Percentiles rank a stretch among this genome's conserved stretches.
Evolutionary conservation across 2,329 filamentous ascomycete species (phyloP).

Genomic region (Xylaria hypoxylon): DNA sequence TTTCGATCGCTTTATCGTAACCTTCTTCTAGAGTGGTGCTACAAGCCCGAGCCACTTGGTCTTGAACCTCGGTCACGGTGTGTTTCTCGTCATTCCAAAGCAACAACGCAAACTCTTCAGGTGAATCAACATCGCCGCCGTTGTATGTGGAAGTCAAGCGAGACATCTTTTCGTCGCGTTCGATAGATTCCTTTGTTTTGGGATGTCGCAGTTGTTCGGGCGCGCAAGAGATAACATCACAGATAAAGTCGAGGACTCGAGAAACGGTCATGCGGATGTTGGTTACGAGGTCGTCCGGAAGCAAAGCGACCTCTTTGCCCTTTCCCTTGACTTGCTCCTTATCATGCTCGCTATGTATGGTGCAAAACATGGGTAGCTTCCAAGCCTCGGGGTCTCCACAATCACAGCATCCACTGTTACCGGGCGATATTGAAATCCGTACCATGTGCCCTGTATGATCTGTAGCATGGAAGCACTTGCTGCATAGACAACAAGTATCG

Average conservation of each 20-base stretch:
- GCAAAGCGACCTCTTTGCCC: constrained; percentile 65
- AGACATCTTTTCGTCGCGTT: constrained; percentile 83
- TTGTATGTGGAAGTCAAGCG: constrained; percentile 82
- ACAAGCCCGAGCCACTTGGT: constrained; percentile 92
- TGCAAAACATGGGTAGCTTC: constrained; percentile 87
- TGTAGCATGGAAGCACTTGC: constrained; percentile 92
- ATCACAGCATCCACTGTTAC: constrained; percentile 96
- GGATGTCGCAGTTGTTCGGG: constrained; percentile 91
- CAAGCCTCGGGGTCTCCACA: constrained; percentile 97
- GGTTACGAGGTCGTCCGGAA: constrained; percentile 80
- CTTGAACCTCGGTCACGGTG: constrained; percentile 88
- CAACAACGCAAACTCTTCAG: constrained; percentile 83
- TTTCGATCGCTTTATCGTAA: constrained; percentile 82
- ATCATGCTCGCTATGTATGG: constrained; percentile 83
- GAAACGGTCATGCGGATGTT: constrained; percentile 88
- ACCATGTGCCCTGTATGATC: constrained; percentile 96
- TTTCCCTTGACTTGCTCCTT: constrained; percentile 67
- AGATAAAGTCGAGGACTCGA: constrained; percentile 90
- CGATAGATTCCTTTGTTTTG: constrained; percentile 85
- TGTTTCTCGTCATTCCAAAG: constrained; percentile 99
- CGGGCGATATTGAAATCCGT: constrained; percentile 85
- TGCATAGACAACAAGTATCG: constrained; percentile 95
- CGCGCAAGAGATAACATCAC: constrained; percentile 97
- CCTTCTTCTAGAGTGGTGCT: constrained; percentile 77
- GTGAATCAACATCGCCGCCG: constrained; percentile 71